These are phyloP conservation scores for Monoraphidium neglectum DNA, from an alignment of 139 green algal genomes.

Conservation along the genomic window DNA sequence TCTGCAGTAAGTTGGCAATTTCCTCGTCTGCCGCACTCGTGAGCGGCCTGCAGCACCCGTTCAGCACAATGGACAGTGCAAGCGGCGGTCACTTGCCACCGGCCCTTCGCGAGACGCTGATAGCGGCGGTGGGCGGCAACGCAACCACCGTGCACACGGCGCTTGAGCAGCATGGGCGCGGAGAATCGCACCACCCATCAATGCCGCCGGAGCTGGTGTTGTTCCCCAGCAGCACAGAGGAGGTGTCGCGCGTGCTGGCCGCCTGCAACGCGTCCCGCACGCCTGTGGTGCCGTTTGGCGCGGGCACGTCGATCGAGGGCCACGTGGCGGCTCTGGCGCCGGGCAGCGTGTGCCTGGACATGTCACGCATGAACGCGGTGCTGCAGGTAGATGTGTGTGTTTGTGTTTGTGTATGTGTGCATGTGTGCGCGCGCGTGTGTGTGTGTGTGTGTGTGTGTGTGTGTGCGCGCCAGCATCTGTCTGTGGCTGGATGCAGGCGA, in stretches of 20 bases:
- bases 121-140: slow-evolving; percentile 1
- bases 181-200: slow-evolving; percentile 45
- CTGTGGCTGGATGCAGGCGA: no score
- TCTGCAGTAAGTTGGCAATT: no score
- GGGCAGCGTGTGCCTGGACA: slow-evolving; percentile 62
- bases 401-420: no score
- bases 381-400: slow-evolving; percentile 40
- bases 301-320: slow-evolving; percentile 65
- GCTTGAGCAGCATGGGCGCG: slow-evolving; percentile 51
- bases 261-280: slow-evolving; percentile 34
- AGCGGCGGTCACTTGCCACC: neutral
- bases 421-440: no score
- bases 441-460: no score
- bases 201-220: slow-evolving; percentile 45
- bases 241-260: slow-evolving; percentile 47
- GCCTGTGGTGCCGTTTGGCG: slow-evolving; percentile 66
- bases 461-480: no score
- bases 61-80: no score
- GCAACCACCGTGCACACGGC: slow-evolving; percentile 8
- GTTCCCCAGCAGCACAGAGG: slow-evolving; percentile 33
- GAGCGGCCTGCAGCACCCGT: no score
- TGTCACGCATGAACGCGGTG: slow-evolving; percentile 50
- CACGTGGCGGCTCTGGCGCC: slow-evolving; percentile 53
- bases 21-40: no score
- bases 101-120: neutral